phyloP scores from a whole-genome alignment of 2,329 filamentous ascomycete species.

The Alternaria gansuensis region DNA sequence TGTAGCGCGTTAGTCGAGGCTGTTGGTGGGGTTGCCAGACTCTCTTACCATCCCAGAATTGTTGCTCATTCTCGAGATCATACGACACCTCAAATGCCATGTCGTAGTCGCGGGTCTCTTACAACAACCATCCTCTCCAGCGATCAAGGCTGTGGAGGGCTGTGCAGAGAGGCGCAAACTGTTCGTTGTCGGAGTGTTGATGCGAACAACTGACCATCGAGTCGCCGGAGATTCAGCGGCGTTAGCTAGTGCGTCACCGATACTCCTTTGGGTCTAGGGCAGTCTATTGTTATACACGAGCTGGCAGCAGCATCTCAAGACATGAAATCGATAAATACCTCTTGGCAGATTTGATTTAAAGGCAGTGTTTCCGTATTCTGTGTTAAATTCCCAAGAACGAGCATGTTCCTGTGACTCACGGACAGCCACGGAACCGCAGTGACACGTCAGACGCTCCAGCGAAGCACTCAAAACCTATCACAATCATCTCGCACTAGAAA shows the following conservation, averaged over 20 bases:
- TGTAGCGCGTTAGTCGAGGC: slow-evolving; percentile 33
- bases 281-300: slow-evolving; percentile 6
- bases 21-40: slow-evolving; percentile 38
- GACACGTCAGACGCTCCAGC: neutral
- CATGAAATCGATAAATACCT: neutral
- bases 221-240: slow-evolving; percentile 35
- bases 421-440: slow-evolving; percentile 10
- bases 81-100: slow-evolving; percentile 75
- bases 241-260: slow-evolving; percentile 37
- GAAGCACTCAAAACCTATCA: neutral
- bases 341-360: neutral
- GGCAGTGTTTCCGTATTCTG: neutral
- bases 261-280: slow-evolving; percentile 24
- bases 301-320: neutral
- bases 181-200: slow-evolving; percentile 34
- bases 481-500: neutral
- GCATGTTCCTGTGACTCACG: neutral
- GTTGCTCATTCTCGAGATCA: slow-evolving; percentile 78
- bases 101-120: slow-evolving; percentile 49
- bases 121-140: slow-evolving; percentile 51
- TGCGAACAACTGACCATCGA: slow-evolving; percentile 27
- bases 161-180: slow-evolving; percentile 32
- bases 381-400: neutral
- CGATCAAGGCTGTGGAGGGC: slow-evolving; percentile 32
- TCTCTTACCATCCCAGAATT: slow-evolving; percentile 85